A percentile compares a stretch with the other conserved stretches of the same genome.
phyloP scores from a whole-genome alignment of 169 alveolate species.

The Blepharisma undulans region DNA sequence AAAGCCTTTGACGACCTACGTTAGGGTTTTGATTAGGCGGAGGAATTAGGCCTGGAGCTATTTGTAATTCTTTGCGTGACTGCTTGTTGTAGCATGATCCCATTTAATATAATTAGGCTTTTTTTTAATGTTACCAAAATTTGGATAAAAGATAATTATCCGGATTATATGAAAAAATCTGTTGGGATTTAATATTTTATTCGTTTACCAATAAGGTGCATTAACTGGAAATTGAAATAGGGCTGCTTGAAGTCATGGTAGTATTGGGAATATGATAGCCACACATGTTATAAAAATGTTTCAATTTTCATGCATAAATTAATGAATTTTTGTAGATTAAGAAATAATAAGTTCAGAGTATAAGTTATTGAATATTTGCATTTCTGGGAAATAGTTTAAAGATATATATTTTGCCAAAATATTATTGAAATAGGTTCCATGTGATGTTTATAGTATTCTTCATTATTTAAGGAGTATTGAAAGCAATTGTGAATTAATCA shows the following conservation, averaged over 20 bases:
- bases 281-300: background rate
- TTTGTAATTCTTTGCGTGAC: background rate
- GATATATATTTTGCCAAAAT: background rate
- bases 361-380: too few species aligned
- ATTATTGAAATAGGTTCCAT: too few species aligned
- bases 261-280: background rate
- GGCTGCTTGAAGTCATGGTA: background rate
- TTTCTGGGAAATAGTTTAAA: too few species aligned
- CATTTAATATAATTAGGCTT: background rate
- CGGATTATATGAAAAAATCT: background rate
- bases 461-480: background rate
- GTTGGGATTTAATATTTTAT: background rate
- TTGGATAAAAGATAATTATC: background rate
- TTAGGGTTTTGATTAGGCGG: background rate
- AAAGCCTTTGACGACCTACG: background rate
- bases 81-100: background rate
- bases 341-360: background rate
- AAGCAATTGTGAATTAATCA: too few species aligned
- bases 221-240: background rate
- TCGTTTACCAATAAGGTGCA: background rate
- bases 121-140: background rate
- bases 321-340: background rate
- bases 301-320: background rate
- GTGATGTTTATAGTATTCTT: background rate
- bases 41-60: background rate